Base-by-base conservation (phyloP, 2,329 filamentous ascomycete genomes). In the Arthrinium phaeospermum region DNA sequence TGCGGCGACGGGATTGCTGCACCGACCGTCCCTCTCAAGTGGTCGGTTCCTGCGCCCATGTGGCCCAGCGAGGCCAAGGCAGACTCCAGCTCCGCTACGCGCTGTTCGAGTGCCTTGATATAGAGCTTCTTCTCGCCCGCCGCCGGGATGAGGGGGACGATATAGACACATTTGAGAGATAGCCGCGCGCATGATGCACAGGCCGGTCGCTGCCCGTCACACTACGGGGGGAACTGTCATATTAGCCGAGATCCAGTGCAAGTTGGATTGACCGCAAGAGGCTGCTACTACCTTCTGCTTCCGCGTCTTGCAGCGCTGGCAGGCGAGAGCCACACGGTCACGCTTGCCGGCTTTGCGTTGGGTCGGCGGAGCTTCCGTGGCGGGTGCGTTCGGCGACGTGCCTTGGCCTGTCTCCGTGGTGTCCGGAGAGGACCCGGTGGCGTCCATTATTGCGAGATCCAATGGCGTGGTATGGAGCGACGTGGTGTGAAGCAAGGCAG, bases 111-210 rank as follows among this genome's bases (percentile, higher is more conserved):
- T 22, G 78, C 77, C 68, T 77, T 79, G 73, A 78, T 78, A 69
- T 78, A 78, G 0, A 79, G 72, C 45, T 79, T 79, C 75, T 79
- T 80, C 73, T 80, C 78, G 4, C 78, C 78, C 0, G 78, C 78
- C 6, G 78, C 78, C 16, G 78, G 78, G n/a, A 79, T 77, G 16
- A 79, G 75, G 1, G 78, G 78, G 13, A 80, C 77, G 53, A 80
- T 75, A 57, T 80, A 80, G n/a, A 78, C 78, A 70, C 78, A 80
- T 71, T 80, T 80, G 24, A 79, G 70, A 3, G 77, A 78, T 24
- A 80, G 70, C 16, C 78, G 75, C 12, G 76, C 76, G 68, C 78
- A 80, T 13, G 78, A 80, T 24, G 74, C 76, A 68, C 78, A 80
- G 0, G 78, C 77, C 14, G 78, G 78, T 13, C 78, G 75, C 67